Base-by-base conservation (phyloP, 306 rosid genomes). In the Alnus rubra region DNA sequence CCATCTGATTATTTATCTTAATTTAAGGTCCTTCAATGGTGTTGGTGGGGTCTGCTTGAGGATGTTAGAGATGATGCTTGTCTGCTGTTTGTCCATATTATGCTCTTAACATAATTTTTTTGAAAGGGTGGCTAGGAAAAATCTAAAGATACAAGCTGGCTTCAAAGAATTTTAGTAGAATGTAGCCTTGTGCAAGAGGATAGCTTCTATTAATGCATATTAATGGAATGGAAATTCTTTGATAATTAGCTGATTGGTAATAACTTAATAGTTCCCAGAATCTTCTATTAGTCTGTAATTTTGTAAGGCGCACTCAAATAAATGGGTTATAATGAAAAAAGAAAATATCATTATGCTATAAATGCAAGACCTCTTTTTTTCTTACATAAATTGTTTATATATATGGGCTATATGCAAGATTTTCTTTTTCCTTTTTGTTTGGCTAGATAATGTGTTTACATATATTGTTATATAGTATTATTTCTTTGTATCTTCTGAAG, bases 11-110 rank as follows among this genome's bases (percentile, higher is more conserved):
- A 6, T 71, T 44, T 60, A 59, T 67, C 13, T 58, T 42, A 45
- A 35, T 19, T 71, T 50, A 53, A 9, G 39, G 69, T 31, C 81
- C 69, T 31, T 39, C 44, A 42, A 30, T 76, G 68, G 51, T 48
- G 23, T 56, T 39, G 31, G 52, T 7, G 69, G 68, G 42, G 42
- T 56, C 44, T 52, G 49, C 50, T 63, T 16, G 33, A 18, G 42
- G 72, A 39, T 68, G 10, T 67, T 37, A 28, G 31, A 33, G 19
- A 42, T 42, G 15, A 39, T 68, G 15, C 31, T 42, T 44, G 52
- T 42, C 28, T 42, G n/a, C 33, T 18, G 16, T n/a, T 42, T 68
- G 51, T n/a, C 7, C 51, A 16, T 67, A 15, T 16, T 42, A 4
- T 67, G 11, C 28, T 9, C 39, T 68, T 44, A 9, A 18, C 50